phyloP scores from a whole-genome alignment of 2,329 filamentous ascomycete genomes.

The Trichoderma harzianum region DNA sequence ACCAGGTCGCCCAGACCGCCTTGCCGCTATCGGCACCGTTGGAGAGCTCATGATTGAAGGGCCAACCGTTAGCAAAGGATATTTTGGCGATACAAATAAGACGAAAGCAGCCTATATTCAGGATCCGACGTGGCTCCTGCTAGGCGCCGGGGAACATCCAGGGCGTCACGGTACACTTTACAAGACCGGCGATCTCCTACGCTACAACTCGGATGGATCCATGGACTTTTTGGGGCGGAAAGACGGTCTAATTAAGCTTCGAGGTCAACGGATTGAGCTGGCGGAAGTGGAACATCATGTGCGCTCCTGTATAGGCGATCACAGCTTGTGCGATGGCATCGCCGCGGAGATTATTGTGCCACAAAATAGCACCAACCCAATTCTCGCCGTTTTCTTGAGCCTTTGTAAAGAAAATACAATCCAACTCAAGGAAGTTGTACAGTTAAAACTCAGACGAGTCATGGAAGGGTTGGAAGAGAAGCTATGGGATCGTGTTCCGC shows the following conservation, averaged over 20 bases:
- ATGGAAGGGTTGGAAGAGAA: slow-evolving; percentile 11
- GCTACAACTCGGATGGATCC: slow-evolving; percentile 12
- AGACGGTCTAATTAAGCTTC: slow-evolving; percentile 10
- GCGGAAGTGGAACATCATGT: slow-evolving; percentile 14
- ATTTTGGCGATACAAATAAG: slow-evolving; percentile 9
- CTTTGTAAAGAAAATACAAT: neutral
- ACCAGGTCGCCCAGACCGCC: slow-evolving; percentile 9
- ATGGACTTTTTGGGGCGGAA: slow-evolving; percentile 9
- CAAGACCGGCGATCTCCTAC: slow-evolving; percentile 12
- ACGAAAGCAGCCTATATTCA: slow-evolving; percentile 12
- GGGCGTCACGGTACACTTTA: slow-evolving; percentile 9
- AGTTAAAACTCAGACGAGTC: neutral
- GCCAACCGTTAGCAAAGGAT: slow-evolving; percentile 24
- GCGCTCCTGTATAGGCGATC: neutral
- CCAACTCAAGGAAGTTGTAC: neutral
- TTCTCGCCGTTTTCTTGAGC: slow-evolving; percentile 9
- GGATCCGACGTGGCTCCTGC: slow-evolving; percentile 17
- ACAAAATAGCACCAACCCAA: slow-evolving; percentile 6
- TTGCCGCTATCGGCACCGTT: slow-evolving; percentile 24
- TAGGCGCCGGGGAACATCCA: neutral
- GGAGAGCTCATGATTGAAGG: slow-evolving; percentile 32
- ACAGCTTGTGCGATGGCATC: neutral
- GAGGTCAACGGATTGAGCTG: slow-evolving; percentile 14
- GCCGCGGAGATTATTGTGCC: slow-evolving; percentile 11
- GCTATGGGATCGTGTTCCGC: slow-evolving; percentile 4